Evolutionary conservation across 805 yeast species (phyloP).

Genomic region (Scheffersomyces spartinae): DNA sequence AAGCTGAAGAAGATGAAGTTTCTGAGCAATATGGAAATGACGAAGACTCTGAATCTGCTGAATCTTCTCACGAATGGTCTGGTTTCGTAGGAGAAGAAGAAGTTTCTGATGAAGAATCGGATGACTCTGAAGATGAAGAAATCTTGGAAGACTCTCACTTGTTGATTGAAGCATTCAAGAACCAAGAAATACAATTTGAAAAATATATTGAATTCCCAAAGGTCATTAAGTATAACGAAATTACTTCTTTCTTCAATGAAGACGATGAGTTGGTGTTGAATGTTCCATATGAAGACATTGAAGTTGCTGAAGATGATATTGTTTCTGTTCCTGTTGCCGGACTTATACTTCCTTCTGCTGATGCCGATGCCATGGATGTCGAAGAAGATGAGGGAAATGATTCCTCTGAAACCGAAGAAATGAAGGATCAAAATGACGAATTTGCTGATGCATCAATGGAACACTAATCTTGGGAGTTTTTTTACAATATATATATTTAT

Average conservation of each 20-base stretch:
- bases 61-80: slow-evolving; percentile 3
- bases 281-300: slow-evolving; percentile 25
- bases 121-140: slow-evolving; percentile 21
- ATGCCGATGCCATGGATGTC: slow-evolving; percentile 3
- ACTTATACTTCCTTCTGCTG: slow-evolving; percentile 1
- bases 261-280: slow-evolving; percentile 31
- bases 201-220: slow-evolving; percentile 32
- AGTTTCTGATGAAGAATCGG: slow-evolving; percentile 7
- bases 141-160: slow-evolving; percentile 26
- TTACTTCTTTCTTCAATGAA: slow-evolving; percentile 24
- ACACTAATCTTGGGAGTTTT: too few relatives aligned
- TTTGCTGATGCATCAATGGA: slow-evolving; percentile 8
- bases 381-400: slow-evolving; percentile 6
- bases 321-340: background rate
- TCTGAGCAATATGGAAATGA: too few relatives aligned
- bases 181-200: slow-evolving; percentile 30
- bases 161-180: slow-evolving; percentile 24
- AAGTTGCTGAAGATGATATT: slow-evolving; percentile 9
- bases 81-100: slow-evolving; percentile 8
- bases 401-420: slow-evolving; percentile 5
- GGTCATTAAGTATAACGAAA: slow-evolving; percentile 22
- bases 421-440: background rate
- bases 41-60: slow-evolving; percentile 2
- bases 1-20: slow-evolving; percentile 7
- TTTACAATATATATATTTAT: too few relatives aligned